These are phyloP conservation scores for Diplogelasinospora grovesii DNA, from an alignment of 495 filamentous ascomycete genomes.

Conservation along the genomic window DNA sequence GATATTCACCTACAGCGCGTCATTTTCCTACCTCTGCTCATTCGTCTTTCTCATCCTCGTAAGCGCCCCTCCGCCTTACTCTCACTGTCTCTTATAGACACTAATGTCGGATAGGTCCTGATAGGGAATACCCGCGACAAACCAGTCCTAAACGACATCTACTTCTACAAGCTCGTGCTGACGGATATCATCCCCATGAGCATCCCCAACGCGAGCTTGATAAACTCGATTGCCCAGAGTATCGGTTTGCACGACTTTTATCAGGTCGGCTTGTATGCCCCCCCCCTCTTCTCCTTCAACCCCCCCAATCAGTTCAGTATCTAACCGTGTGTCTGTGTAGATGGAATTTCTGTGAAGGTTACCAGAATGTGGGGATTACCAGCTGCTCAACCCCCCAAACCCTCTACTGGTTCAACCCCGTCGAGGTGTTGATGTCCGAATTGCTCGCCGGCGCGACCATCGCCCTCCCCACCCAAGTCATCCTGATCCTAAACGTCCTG, in stretches of 20 bases:
- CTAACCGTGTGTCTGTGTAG: not conserved
- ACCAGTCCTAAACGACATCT: constrained; percentile 58
- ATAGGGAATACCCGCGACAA: constrained; percentile 62
- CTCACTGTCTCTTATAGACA: not conserved
- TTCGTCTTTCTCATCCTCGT: constrained; percentile 71
- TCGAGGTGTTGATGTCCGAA: constrained; percentile 68
- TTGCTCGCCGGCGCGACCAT: constrained; percentile 78
- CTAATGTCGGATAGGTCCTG: constrained; percentile 39
- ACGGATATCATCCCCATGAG: constrained; percentile 71
- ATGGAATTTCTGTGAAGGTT: constrained; percentile 52
- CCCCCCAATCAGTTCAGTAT: not conserved
- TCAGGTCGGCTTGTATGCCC: constrained; percentile 59
- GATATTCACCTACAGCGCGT: constrained; percentile 50
- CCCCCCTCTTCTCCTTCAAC: not conserved
- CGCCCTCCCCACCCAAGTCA: constrained; percentile 66
- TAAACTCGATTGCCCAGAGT: constrained; percentile 83
- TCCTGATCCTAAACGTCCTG: constrained; percentile 65
- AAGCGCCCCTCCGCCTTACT: constrained; percentile 6
- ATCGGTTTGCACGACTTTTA: constrained; percentile 93
- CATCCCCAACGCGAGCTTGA: constrained; percentile 66
- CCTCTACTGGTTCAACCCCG: constrained; percentile 87
- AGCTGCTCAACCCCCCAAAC: constrained; percentile 59
- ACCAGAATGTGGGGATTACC: constrained; percentile 64
- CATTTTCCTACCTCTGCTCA: constrained; percentile 63
- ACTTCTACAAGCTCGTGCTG: constrained; percentile 80